Evolutionary conservation across 2,329 filamentous ascomycete genomes (phyloP).

Genomic region (Aureobasidium leucospermi): DNA sequence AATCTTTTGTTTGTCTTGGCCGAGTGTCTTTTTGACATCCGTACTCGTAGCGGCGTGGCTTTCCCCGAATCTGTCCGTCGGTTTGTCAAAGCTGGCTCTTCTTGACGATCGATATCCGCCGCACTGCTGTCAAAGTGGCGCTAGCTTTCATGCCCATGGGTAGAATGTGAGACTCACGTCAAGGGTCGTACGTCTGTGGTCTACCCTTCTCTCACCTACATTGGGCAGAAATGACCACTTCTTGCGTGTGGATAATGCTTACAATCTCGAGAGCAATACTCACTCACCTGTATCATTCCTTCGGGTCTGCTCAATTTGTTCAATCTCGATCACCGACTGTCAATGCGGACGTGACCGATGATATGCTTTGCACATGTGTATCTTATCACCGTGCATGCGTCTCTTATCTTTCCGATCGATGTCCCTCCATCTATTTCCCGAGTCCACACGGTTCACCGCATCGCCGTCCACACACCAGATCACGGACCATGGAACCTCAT

Average conservation of each 20-base stretch:
- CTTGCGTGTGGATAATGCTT: no score
- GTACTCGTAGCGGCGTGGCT: neutral
- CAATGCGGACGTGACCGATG: neutral
- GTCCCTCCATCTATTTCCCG: neutral
- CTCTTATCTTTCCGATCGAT: constrained; percentile 5
- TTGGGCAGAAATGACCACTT: no score
- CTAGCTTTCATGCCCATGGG: neutral
- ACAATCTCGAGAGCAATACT: no score
- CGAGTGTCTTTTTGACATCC: neutral
- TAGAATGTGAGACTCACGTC: neutral
- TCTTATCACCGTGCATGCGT: neutral
- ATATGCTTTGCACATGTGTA: neutral
- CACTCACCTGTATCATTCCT: no score
- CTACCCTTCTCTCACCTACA: neutral
- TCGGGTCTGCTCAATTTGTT: neutral
- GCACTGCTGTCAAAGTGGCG: neutral
- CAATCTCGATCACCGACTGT: neutral
- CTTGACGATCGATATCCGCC: neutral
- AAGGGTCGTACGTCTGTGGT: no score
- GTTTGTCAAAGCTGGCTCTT: neutral
- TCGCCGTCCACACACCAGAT: neutral
- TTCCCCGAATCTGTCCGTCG: neutral
- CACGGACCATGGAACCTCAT: neutral
- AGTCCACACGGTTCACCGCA: neutral
- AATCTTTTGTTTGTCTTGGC: neutral